Percentiles rank a stretch among this genome's conserved stretches.
phyloP scores from a whole-genome alignment of 192 early-diverging fungal genomes.

The Obelidium mucronatum region DNA sequence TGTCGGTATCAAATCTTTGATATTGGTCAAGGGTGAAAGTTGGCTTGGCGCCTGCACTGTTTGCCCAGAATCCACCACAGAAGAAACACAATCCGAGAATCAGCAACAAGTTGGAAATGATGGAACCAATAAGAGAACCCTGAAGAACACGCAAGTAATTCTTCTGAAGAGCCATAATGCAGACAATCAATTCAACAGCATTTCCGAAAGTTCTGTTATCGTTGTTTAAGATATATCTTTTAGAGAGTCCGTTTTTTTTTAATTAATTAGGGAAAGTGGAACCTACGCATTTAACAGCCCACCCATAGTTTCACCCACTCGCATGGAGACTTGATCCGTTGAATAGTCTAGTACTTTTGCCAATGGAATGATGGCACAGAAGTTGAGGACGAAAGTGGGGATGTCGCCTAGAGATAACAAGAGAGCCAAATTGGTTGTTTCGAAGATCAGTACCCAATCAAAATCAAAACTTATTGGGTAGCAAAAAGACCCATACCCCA shows the following conservation, averaged over 20 bases:
- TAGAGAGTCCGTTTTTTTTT: not conserved
- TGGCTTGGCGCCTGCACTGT: slow-evolving; percentile 51
- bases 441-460: not conserved
- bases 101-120: slow-evolving; percentile 87
- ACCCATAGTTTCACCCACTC: slow-evolving; percentile 17
- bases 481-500: slow-evolving; percentile 57
- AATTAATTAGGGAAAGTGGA: too few relatives aligned
- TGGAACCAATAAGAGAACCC: slow-evolving; percentile 87
- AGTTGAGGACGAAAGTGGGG: slow-evolving; percentile 80
- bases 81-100: slow-evolving; percentile 90
- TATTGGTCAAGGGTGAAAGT: not conserved
- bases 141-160: slow-evolving; percentile 85
- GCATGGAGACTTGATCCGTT: slow-evolving; percentile 75
- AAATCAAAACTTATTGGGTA: not conserved
- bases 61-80: slow-evolving; percentile 69
- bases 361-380: slow-evolving; percentile 86
- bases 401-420: slow-evolving; percentile 50
- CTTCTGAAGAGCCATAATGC: slow-evolving; percentile 79
- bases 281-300: slow-evolving; percentile 18
- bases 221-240: not conserved
- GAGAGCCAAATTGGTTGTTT: not conserved
- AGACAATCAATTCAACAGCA: slow-evolving; percentile 80
- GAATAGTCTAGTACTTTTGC: slow-evolving; percentile 87
- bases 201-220: slow-evolving; percentile 73
- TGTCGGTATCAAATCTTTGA: slow-evolving; percentile 10